phyloP scores from a whole-genome alignment of 441 rosid species.

The Raphanus hybrid region DNA sequence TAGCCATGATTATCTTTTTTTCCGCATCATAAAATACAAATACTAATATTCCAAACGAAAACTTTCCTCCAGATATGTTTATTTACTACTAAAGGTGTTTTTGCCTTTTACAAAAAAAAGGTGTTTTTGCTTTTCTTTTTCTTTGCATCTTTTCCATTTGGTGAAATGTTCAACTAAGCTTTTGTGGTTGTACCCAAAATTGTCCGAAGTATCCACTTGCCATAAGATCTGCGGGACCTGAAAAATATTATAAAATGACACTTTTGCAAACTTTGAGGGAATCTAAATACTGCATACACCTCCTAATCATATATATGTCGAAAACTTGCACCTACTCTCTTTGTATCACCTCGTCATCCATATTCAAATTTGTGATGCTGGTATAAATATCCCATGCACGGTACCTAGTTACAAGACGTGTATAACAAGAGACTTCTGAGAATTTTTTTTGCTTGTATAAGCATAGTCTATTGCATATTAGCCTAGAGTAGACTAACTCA shows the following conservation, averaged over 20 bases:
- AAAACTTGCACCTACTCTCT: slow-evolving; percentile 6
- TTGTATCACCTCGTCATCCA: neutral
- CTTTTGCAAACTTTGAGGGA: slow-evolving; percentile 39
- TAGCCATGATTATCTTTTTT: slow-evolving; percentile 3
- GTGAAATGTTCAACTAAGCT: slow-evolving; percentile 40
- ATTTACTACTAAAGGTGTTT: slow-evolving; percentile 14
- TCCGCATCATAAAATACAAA: neutral
- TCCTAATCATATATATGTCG: slow-evolving; percentile 29
- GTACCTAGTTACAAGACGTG: neutral
- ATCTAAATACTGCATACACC: slow-evolving; percentile 19
- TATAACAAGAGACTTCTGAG: neutral
- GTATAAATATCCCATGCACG: neutral
- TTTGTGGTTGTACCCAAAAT: slow-evolving; percentile 39
- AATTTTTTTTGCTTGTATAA: neutral
- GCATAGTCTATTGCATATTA: neutral
- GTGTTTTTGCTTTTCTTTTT: slow-evolving; percentile 17
- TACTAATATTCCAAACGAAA: slow-evolving; percentile 39
- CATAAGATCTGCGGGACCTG: slow-evolving; percentile 39
- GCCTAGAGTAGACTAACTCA: neutral
- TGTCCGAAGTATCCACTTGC: slow-evolving; percentile 42
- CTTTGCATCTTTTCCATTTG: slow-evolving; percentile 32
- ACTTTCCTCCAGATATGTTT: slow-evolving; percentile 23
- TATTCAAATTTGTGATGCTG: neutral
- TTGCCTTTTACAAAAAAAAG: neutral
- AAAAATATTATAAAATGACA: slow-evolving; percentile 18